These are phyloP conservation scores for Fusarium coffeatum DNA, from an alignment of 2,329 filamentous ascomycete species.

Conservation along the genomic window DNA sequence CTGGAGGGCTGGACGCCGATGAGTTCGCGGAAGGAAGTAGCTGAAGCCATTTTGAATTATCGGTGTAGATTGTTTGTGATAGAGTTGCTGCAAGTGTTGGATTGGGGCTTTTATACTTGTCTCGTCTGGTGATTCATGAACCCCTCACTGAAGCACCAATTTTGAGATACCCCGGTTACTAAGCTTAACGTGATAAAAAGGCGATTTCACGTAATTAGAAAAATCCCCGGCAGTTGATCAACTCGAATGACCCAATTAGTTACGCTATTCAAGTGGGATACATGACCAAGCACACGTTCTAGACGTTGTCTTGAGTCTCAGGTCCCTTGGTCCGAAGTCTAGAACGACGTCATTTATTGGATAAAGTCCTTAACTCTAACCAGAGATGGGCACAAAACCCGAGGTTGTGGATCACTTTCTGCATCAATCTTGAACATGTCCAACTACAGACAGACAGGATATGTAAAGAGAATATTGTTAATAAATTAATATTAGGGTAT, in stretches of 20 bases:
- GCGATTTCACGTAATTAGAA: slow-evolving; percentile 6
- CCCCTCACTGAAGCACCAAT: neutral
- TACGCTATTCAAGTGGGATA: neutral
- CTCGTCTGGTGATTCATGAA: neutral
- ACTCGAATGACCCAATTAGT: neutral
- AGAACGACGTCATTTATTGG: neutral
- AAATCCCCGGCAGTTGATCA: neutral
- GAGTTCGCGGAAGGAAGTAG: slow-evolving; percentile 16
- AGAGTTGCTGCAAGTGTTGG: no score
- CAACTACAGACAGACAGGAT: neutral
- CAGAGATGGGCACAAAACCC: neutral
- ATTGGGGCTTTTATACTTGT: neutral
- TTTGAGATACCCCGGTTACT: slow-evolving; percentile 7
- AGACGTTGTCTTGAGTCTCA: neutral
- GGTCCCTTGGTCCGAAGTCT: slow-evolving; percentile 16
- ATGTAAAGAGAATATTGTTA: neutral
- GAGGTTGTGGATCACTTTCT: neutral
- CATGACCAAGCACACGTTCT: neutral
- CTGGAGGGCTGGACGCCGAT: slow-evolving; percentile 66
- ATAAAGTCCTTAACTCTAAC: neutral
- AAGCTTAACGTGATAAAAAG: neutral
- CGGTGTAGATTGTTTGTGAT: neutral
- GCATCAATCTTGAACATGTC: neutral
- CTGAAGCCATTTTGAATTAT: slow-evolving; percentile 2
- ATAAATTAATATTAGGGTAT: neutral